Evolutionary conservation across 176 grass and related monocot genomes (phyloP).

Genomic region (Areca catechu): DNA sequence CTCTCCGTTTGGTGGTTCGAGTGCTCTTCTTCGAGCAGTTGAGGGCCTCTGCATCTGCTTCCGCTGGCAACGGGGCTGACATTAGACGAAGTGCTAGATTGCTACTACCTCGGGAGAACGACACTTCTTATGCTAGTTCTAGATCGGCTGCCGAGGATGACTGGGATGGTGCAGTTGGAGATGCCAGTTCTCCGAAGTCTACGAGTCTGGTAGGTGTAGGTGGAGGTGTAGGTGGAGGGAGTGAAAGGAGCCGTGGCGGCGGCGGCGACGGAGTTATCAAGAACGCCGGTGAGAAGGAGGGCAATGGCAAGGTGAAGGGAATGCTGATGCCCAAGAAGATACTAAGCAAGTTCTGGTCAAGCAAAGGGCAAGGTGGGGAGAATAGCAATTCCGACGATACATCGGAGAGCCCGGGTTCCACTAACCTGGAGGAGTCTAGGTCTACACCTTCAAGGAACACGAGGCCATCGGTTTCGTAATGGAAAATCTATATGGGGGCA

Average conservation of each 20-base stretch:
- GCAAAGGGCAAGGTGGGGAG: conserved; percentile 45
- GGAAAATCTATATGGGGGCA: no score
- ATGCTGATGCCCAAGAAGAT: conserved; percentile 83
- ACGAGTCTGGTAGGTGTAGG: conserved; percentile 36
- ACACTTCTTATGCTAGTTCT: conserved; percentile 77
- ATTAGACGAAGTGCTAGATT: conserved; percentile 32
- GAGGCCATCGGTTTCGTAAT: conserved; percentile 42
- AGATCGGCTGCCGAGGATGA: conserved; percentile 84
- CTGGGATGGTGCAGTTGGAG: conserved; percentile 42
- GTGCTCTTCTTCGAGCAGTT: conserved; percentile 92
- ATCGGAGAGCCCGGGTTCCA: conserved; percentile 68
- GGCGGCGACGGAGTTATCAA: conserved; percentile 48
- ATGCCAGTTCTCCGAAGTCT: conserved; percentile 57
- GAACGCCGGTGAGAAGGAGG: conserved; percentile 38
- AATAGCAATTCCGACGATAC: conserved; percentile 85
- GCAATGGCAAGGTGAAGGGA: conserved; percentile 38
- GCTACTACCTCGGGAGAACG: conserved; percentile 63
- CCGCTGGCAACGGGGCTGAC: conserved; percentile 20
- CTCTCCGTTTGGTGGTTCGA: conserved; percentile 86
- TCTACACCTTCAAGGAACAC: conserved; percentile 55
- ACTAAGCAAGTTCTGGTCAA: conserved; percentile 83
- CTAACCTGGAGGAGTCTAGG: conserved; percentile 55
- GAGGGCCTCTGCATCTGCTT: conserved; percentile 23
- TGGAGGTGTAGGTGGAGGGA: conserved; percentile 41
- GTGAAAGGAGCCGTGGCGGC: conserved; percentile 65